These are phyloP conservation scores for Trametes cinnabarina DNA, from an alignment of 768 basidiomycete genomes.

Conservation along the genomic window DNA sequence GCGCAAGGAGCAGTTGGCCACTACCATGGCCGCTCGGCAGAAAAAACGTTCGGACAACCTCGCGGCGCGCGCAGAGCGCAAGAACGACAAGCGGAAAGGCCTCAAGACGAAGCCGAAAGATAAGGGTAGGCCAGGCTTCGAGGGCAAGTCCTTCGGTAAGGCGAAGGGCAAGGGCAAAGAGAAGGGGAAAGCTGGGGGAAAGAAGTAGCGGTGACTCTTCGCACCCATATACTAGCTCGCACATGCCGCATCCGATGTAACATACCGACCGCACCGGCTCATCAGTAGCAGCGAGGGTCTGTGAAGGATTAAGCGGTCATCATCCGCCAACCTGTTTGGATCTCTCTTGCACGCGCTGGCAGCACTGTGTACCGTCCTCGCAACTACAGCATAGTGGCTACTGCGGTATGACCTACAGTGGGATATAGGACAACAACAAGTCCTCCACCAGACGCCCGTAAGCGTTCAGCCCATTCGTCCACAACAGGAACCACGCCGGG, in stretches of 20 bases:
- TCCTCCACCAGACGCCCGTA: slow-evolving; percentile 27
- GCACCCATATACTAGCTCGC: background rate
- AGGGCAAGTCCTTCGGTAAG: slow-evolving; percentile 78
- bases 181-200: slow-evolving; percentile 15
- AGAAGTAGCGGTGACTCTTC: background rate
- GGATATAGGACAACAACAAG: background rate
- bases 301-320: too few relatives aligned
- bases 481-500: slow-evolving; percentile 54
- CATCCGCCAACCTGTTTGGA: too few relatives aligned
- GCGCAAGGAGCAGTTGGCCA: slow-evolving; percentile 73
- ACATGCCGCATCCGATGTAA: too few relatives aligned
- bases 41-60: slow-evolving; percentile 93
- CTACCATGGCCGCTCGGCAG: slow-evolving; percentile 79
- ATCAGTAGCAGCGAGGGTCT: too few relatives aligned
- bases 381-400: too few relatives aligned
- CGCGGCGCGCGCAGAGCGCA: slow-evolving; percentile 76
- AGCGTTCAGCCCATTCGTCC: slow-evolving; percentile 41
- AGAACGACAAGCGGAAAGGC: slow-evolving; percentile 58
- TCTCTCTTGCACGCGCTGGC: too few relatives aligned
- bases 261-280: too few relatives aligned
- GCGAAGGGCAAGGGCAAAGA: slow-evolving; percentile 30
- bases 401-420: too few relatives aligned
- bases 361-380: too few relatives aligned
- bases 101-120: slow-evolving; percentile 50
- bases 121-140: slow-evolving; percentile 80